Evolutionary conservation across 179 eudicot species (phyloP).

Genomic region (Pouteria campechiana): DNA sequence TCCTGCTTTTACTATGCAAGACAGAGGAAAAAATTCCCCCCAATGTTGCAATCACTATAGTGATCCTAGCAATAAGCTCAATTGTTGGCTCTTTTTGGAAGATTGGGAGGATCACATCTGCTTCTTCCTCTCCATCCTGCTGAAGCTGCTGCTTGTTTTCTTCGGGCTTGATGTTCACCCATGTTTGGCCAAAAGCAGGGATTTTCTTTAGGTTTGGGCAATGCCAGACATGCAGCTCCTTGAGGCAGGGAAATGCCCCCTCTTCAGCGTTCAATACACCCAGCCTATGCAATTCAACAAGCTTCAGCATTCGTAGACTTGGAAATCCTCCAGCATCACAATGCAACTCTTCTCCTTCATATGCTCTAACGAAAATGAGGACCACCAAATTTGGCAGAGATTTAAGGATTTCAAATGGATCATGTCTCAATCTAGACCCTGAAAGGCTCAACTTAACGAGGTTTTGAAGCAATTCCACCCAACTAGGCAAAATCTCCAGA

Average conservation of each 20-base stretch:
- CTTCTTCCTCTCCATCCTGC: too few species aligned
- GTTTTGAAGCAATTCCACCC: neutral
- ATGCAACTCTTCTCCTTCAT: neutral
- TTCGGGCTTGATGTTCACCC: too few species aligned
- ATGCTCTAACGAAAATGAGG: neutral
- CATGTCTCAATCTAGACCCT: neutral
- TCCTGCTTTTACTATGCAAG: too few species aligned
- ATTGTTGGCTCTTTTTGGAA: too few species aligned
- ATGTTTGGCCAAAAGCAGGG: too few species aligned
- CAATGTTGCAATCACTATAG: too few species aligned
- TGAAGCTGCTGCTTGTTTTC: too few species aligned
- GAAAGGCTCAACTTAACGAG: neutral
- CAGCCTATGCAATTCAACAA: neutral
- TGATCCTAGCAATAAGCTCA: too few species aligned
- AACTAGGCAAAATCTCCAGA: neutral
- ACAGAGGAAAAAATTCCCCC: too few species aligned
- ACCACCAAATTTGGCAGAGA: neutral
- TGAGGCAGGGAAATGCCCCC: neutral
- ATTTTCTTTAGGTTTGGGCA: neutral
- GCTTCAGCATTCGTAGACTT: neutral
- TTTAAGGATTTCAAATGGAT: neutral
- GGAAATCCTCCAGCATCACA: neutral
- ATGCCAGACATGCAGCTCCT: neutral
- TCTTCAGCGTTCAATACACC: neutral
- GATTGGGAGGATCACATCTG: too few species aligned